Evolutionary conservation across 352 stramenopile species (phyloP), one percentile per base, ranked within the genome.

Genomic region (Bremia lactucae): DNA sequence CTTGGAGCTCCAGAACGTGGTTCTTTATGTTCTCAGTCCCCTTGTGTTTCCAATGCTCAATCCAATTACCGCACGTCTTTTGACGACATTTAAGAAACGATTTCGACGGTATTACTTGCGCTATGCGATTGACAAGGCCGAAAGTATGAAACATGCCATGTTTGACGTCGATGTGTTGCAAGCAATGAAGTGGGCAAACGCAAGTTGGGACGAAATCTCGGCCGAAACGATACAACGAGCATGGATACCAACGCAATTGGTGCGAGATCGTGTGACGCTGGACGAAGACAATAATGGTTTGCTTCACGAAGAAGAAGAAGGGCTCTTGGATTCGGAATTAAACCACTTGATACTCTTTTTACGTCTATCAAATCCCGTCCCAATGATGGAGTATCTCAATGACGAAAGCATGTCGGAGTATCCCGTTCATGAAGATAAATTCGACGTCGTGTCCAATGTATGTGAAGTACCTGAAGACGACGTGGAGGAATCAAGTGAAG

Each of bases 401-500:
- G 78, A 87, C 43, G 74, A 91, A 19, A 61, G 43, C 4, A 66
- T 75, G 39, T 77, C 70, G 20, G 68, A 86, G 20, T 76, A 84
- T 34, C 67, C 66, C 6, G 60, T 88, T 42, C 74, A 91, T 37
- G 78, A 87, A 55, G 78, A 91, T 42, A 86, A 85, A 41, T 87
- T 91, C 15, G 78, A 91, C 22, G 58, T 85, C n/a, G 62, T 90
- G 13, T 65, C 83, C 36, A 71, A 62, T 18, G 37, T 63, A 1
- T 74, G 75, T 33, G 71, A 87, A 28, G 68, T 87, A 7, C 66
- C 71, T 0, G 74, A 86, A 39, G 75, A 87, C 19, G 74, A 84
- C 6, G 55, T 79, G 3, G 63, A 81, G 2, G 75, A 84, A 8
- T 55, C 66, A 1, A 52, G 58, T 3, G 68, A 75, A 31, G 71